These are phyloP conservation scores for Microstroma glucosiphilum DNA, from an alignment of 1,284 basidiomycete genomes.

Conservation along the genomic window DNA sequence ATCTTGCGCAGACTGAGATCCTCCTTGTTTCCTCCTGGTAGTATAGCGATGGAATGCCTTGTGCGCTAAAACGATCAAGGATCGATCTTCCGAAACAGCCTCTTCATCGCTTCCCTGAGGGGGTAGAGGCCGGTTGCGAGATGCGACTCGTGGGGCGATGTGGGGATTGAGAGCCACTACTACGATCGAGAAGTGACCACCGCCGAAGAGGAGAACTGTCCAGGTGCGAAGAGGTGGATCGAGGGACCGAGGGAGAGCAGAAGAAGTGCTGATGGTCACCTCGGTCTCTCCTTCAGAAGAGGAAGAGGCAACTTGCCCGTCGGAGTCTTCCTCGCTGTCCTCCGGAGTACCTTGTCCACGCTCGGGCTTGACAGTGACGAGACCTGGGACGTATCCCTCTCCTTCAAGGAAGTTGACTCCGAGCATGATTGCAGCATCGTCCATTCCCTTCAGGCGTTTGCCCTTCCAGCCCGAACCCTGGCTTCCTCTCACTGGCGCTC, in stretches of 20 bases:
- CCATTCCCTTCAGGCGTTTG: conserved; percentile 41
- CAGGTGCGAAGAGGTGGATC: conserved; percentile 60
- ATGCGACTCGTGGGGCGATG: conserved; percentile 14
- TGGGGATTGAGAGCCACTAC: conserved; percentile 60
- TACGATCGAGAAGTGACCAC: conserved; percentile 93
- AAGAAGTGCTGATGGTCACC: background rate
- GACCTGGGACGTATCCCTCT: conserved; percentile 25
- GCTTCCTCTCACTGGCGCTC: background rate
- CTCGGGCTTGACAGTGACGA: conserved; percentile 13
- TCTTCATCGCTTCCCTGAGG: background rate
- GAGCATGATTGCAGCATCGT: conserved; percentile 31
- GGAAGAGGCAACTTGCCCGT: conserved; percentile 13
- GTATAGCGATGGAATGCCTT: conserved; percentile 99
- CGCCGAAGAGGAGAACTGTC: conserved; percentile 92
- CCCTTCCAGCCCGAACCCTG: conserved; percentile 25
- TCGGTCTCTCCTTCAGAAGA: background rate
- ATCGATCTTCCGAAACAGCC: conserved; percentile 22
- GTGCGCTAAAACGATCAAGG: conserved; percentile 69
- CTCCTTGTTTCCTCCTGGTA: conserved; percentile 94
- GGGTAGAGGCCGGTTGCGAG: conserved; percentile 11
- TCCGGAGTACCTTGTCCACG: conserved; percentile 18
- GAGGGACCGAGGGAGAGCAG: background rate
- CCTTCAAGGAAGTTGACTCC: conserved; percentile 32
- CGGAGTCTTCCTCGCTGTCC: conserved; percentile 15
- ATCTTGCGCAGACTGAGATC: conserved; percentile 85